Percentiles rank a stretch among this genome's conserved stretches.
These are phyloP conservation scores for Fusarium citri DNA, from an alignment of 2,329 filamentous ascomycete genomes.

Conservation along the genomic window DNA sequence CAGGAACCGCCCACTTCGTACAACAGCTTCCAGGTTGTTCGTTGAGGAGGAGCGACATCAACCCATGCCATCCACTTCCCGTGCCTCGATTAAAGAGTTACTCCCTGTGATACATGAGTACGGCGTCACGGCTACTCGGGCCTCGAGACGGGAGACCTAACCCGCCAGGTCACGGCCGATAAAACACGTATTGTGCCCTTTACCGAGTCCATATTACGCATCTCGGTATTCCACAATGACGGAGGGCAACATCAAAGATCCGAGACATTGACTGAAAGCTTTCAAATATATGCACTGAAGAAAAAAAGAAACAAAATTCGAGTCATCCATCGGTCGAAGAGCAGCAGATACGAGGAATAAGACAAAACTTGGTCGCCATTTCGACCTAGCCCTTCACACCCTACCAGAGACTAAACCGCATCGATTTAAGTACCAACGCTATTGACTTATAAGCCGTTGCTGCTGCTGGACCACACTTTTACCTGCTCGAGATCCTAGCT, in stretches of 20 bases:
- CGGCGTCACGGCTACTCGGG: conserved; percentile 6
- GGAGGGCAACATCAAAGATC: neutral
- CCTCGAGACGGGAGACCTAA: conserved; percentile 3
- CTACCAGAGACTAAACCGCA: conserved; percentile 22
- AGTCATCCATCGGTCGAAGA: conserved; percentile 12
- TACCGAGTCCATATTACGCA: neutral
- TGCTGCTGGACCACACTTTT: conserved; percentile 23
- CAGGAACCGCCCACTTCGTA: conserved; percentile 25
- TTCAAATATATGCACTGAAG: conserved; percentile 23
- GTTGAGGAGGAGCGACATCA: conserved; percentile 28
- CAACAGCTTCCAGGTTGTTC: conserved; percentile 18
- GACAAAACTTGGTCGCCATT: conserved; percentile 21
- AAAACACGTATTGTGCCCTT: neutral
- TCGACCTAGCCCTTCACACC: conserved; percentile 13
- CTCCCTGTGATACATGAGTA: conserved; percentile 24
- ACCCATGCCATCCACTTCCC: conserved; percentile 43
- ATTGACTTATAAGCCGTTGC: conserved; percentile 13
- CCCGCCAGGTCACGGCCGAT: neutral
- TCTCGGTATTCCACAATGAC: neutral
- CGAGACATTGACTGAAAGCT: conserved; percentile 1
- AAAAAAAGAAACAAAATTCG: conserved; percentile 33
- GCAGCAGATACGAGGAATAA: conserved; percentile 36
- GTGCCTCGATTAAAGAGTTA: conserved; percentile 32
- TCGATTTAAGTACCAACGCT: conserved; percentile 23
- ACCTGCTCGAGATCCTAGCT: conserved; percentile 22